Base-by-base conservation (phyloP, 306 rosid species). In the Purshia tridentata region DNA sequence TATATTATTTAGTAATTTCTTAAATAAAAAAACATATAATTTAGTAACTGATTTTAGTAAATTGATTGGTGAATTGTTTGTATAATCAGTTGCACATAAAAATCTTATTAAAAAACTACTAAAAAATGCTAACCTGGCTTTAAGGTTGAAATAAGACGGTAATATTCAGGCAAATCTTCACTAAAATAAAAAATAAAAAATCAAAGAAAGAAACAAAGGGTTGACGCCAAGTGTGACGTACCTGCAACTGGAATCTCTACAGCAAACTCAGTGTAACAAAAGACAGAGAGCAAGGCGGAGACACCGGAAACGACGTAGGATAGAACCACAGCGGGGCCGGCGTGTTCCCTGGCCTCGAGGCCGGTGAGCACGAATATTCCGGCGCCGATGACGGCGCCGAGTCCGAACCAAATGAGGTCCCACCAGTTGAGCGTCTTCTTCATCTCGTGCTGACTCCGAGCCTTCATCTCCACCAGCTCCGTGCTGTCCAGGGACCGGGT, bases 231-330 rank as follows among this genome's bases (percentile, higher is more conserved):
- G 29, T 23, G 29, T 23, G 7, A 18, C 19, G 6, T 66, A 90
- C 98, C 98, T 52, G 98, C 98, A 12, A 84, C 90, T 0, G 98
- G 98, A 0, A 93, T 93, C 80, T 93, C 97, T 0, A 93, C 86
- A 8, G 98, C 97, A 44, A 93, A 93, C 80, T 93, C 98, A 0
- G 97, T 91, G 84, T 93, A 93, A 37, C 98, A 93, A 75, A 93
- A 93, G 16, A 91, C 98, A 2, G 98, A 93, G 14, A 93, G 86
- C 91, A 93, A 58, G 70, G 98, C 97, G 8, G 98, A 93, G 73
- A 88, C 2, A 4, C 98, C 97, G 0, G 97, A 93, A 15, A 93
- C 77, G 16, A 73, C 91, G 77, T 79, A 93, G 0, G 98, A 91
- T 49, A 91, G 40, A 22, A 91, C 89, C 3, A 93, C 93, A 1